Percentiles rank a stretch among this genome's conserved stretches.
Conservation (phyloP, 2,329 filamentous ascomycete species). For the Colletotrichum cordylinicola region DNA sequence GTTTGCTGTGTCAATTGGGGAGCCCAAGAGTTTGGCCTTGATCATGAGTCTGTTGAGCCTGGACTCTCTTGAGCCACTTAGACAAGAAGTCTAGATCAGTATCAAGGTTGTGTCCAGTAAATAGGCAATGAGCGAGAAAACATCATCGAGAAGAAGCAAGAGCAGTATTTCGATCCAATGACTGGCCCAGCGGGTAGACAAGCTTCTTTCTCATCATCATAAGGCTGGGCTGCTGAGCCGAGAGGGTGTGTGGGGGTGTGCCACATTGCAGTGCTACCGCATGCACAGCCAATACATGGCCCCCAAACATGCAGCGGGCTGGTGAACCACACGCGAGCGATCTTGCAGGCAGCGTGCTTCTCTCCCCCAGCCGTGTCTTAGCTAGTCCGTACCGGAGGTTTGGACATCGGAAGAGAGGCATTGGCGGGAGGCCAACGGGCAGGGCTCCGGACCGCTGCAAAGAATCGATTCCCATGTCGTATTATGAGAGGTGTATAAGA, state of each 20-base stretch:
- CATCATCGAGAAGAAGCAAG: background rate
- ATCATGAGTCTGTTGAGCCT: background rate
- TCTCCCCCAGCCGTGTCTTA: background rate
- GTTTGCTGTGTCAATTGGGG: background rate
- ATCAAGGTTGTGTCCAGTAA: background rate
- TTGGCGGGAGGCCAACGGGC: background rate
- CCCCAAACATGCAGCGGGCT: slow-evolving; percentile 1
- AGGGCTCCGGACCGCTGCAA: background rate
- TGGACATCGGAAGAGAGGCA: background rate
- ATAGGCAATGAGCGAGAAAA: background rate
- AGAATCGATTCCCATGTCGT: background rate
- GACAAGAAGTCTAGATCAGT: background rate
- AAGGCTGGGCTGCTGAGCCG: background rate
- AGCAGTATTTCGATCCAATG: background rate
- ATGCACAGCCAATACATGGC: background rate
- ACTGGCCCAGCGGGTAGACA: background rate
- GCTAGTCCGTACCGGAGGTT: background rate
- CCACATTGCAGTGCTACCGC: background rate
- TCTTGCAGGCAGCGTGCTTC: background rate
- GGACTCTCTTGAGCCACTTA: background rate
- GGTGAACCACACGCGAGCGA: background rate
- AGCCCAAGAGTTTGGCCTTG: background rate
- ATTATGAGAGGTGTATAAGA: background rate
- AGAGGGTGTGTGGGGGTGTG: background rate
- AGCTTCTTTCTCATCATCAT: background rate